These are phyloP conservation scores for Aspergillus mulundensis DNA, from an alignment of 495 filamentous ascomycete genomes.

Conservation along the genomic window DNA sequence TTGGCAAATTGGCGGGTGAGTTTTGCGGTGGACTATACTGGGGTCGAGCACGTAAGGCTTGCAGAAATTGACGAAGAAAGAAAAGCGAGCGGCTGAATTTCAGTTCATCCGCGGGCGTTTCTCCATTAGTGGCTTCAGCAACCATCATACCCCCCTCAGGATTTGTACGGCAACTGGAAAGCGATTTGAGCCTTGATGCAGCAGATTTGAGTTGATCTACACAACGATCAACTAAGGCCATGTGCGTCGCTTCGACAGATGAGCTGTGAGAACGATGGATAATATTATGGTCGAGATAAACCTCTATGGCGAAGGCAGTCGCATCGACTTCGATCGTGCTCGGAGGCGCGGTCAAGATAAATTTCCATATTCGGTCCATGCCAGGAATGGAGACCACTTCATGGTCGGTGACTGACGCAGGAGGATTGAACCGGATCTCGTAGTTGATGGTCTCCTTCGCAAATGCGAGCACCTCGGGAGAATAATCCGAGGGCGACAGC, in stretches of 20 bases:
- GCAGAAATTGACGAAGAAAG: constrained; percentile 54
- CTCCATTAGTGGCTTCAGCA: constrained; percentile 38
- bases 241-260: constrained; percentile 65
- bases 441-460: constrained; percentile 53
- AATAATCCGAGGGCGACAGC: constrained; percentile 61
- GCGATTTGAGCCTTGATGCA: constrained; percentile 55
- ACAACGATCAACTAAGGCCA: constrained; percentile 73
- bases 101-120: constrained; percentile 50
- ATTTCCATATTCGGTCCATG: constrained; percentile 77
- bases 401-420: constrained; percentile 35
- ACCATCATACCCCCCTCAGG: constrained; percentile 41
- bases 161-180: constrained; percentile 30
- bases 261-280: constrained; percentile 39
- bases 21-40: constrained; percentile 47
- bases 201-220: constrained; percentile 67
- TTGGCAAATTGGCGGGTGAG: constrained; percentile 35
- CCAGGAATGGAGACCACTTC: constrained; percentile 53
- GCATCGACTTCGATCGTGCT: constrained; percentile 65
- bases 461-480: constrained; percentile 63
- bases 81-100: constrained; percentile 63
- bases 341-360: constrained; percentile 68
- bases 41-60: constrained; percentile 49
- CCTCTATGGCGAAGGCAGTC: constrained; percentile 64
- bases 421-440: constrained; percentile 40
- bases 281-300: constrained; percentile 62